phyloP scores from a whole-genome alignment of 352 stramenopile species.

The Globisporangium rhizosaccharum region DNA sequence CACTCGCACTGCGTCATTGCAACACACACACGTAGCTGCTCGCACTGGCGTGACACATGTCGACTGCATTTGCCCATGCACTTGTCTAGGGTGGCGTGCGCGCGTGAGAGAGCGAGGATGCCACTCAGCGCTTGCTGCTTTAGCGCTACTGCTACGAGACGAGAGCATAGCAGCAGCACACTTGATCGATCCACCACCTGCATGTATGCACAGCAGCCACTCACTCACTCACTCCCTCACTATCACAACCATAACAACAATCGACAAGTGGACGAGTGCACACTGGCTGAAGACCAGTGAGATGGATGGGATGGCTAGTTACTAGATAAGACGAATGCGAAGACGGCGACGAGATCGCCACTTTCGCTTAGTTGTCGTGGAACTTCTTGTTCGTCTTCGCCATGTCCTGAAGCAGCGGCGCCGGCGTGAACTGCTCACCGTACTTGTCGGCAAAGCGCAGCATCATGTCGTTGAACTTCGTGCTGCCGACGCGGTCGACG shows the following conservation, averaged over 20 bases:
- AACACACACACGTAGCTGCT: not conserved
- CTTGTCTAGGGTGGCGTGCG: not conserved
- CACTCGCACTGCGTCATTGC: not conserved
- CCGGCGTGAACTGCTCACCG: conserved; percentile 94
- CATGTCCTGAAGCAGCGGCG: conserved; percentile 95
- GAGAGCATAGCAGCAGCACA: too few species aligned
- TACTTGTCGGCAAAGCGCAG: conserved; percentile 93
- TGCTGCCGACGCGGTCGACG: conserved; percentile 91
- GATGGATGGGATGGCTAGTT: not conserved
- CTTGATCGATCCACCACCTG: too few species aligned
- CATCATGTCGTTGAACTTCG: conserved; percentile 96
- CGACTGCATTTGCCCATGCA: not conserved
- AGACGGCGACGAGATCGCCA: not conserved
- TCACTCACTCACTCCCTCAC: too few species aligned
- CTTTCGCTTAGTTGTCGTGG: conserved; percentile 63
- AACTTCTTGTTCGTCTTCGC: conserved; percentile 98
- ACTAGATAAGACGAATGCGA: conserved; percentile 1
- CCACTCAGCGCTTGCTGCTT: too few species aligned
- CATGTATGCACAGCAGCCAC: too few species aligned
- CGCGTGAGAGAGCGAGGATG: not conserved
- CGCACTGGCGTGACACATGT: not conserved
- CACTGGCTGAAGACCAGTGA: too few species aligned
- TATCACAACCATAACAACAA: too few species aligned
- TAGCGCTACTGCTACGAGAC: too few species aligned
- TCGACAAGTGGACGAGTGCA: too few species aligned